Percentiles rank a stretch among this genome's conserved stretches.
These are phyloP conservation scores for Mortierella sp. DNA, from an alignment of 371 early-diverging fungal species.

Conservation along the genomic window DNA sequence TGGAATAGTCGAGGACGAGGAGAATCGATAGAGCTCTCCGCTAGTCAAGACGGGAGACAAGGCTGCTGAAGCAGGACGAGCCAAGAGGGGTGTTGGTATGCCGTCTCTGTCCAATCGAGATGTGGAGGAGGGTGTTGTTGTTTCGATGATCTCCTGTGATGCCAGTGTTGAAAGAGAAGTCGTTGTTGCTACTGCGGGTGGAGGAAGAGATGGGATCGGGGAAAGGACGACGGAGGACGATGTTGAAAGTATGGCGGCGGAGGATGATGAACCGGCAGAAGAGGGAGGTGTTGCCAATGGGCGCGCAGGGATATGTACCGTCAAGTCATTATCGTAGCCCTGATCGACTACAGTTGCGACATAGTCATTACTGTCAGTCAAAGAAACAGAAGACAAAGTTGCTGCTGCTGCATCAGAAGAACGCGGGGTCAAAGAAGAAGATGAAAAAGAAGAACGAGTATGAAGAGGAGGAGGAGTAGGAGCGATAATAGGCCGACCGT, in stretches of 20 bases:
- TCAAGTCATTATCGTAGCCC: background rate
- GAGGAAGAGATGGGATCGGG: background rate
- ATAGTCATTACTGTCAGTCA: background rate
- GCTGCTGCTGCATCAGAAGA: background rate
- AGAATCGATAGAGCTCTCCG: slow-evolving; percentile 9
- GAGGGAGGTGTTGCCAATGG: slow-evolving; percentile 6
- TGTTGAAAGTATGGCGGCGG: background rate
- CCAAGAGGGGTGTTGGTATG: background rate
- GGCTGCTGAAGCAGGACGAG: slow-evolving; percentile 8
- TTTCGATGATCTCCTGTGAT: background rate
- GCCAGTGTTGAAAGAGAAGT: background rate
- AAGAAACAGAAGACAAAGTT: background rate
- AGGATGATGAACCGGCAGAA: background rate
- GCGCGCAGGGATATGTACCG: background rate
- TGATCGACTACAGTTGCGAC: background rate
- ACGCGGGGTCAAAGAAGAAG: background rate
- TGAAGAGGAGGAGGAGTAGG: background rate
- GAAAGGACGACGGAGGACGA: background rate
- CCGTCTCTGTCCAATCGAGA: no score
- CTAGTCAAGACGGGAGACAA: slow-evolving; percentile 2
- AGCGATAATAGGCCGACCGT: slow-evolving; percentile 39
- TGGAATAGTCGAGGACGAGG: background rate
- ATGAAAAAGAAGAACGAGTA: background rate
- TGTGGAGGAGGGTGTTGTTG: background rate
- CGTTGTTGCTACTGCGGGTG: background rate